Evolutionary conservation across 768 basidiomycete species (phyloP).

Genomic region (Boletus reticulatus): DNA sequence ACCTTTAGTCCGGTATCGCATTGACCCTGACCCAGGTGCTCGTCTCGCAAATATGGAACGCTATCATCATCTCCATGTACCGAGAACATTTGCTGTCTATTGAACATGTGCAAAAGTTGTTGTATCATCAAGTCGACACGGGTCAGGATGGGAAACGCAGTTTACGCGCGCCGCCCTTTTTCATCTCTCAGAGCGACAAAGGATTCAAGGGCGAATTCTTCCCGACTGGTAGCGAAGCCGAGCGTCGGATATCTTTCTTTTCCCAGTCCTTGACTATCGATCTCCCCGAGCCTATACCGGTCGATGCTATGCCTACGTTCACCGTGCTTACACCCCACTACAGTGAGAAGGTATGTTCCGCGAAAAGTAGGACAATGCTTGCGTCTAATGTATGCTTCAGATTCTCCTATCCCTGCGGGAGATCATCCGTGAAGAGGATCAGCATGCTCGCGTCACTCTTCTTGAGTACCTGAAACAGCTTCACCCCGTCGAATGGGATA

Average conservation of each 20-base stretch:
- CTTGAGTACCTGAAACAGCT: constrained; percentile 98
- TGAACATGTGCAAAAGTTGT: constrained; percentile 95
- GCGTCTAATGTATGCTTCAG: constrained; percentile 36
- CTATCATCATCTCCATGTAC: constrained; percentile 99
- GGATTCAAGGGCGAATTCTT: constrained; percentile 87
- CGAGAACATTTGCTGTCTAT: constrained; percentile 98
- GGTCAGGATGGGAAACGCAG: constrained; percentile 84
- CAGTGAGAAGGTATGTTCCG: constrained; percentile 78
- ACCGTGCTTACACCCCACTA: constrained; percentile 98
- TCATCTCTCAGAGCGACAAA: constrained; percentile 93
- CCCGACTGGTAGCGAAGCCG: constrained; percentile 92
- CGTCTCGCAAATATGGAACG: constrained; percentile 99
- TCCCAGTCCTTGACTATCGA: constrained; percentile 96
- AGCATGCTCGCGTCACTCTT: constrained; percentile 94
- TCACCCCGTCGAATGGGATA: constrained; percentile 98
- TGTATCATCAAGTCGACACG: constrained; percentile 94
- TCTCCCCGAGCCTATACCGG: constrained; percentile 89
- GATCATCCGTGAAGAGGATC: constrained; percentile 98
- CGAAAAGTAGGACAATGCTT: not conserved
- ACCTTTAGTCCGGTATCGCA: not conserved
- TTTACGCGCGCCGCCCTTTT: constrained; percentile 94
- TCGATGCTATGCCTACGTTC: constrained; percentile 99
- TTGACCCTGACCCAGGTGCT: constrained; percentile 59
- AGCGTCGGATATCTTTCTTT: constrained; percentile 98
- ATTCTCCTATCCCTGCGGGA: constrained; percentile 94